Evolutionary conservation across 192 early-diverging fungal genomes (phyloP), one percentile per base, ranked within the genome.

Genomic region (Linnemannia elongata): DNA sequence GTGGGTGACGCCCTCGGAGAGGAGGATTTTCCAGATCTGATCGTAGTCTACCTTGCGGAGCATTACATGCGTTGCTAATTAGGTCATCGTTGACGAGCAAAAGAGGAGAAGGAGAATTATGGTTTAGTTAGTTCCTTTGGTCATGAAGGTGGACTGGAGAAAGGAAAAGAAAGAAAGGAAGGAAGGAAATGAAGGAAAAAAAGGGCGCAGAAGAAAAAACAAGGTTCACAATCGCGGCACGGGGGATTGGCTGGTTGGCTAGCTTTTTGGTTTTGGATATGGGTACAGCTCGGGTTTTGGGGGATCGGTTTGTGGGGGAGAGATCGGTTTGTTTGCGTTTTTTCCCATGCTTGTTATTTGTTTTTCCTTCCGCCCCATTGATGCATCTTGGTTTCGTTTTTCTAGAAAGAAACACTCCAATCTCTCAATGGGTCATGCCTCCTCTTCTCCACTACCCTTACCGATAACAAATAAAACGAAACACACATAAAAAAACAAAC

Each of bases 11-110:
- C 85, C 88, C 35, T 89, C 81, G 44, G 89, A 72, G 18, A 77
- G 60, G 0, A 94, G 72, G 9, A 88, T 77, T 13, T 91, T 69
- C 93, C 93, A 94, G 22, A 94, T 94, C 30, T 41, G 30, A 39
- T 84, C 85, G 76, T 93, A 93, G 60, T 94, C 93, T 3, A 94
- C 54, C 74, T 92, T 92, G 35, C 89, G 90, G 55, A 94, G 72
- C 81, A 92, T 87, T 1, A 92, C 81, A 73, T 93, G 91, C 6
- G 86, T 82, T 1, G 84, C 89, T 74, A 80, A 60, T 41, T 69
- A 69, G 33, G 60, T 22, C 15, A 52, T 52, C 18, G 3, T 52
- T 22, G 49, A 52, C 49, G 22, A 22, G 2, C 12, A 10, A 13
- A 39, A 68, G n/a, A 42, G 57, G 22, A 60, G 20, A 79, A 20